These are phyloP conservation scores for Pseudogymnoascus verrucosus DNA, from an alignment of 2,329 filamentous ascomycete species.

Conservation along the genomic window DNA sequence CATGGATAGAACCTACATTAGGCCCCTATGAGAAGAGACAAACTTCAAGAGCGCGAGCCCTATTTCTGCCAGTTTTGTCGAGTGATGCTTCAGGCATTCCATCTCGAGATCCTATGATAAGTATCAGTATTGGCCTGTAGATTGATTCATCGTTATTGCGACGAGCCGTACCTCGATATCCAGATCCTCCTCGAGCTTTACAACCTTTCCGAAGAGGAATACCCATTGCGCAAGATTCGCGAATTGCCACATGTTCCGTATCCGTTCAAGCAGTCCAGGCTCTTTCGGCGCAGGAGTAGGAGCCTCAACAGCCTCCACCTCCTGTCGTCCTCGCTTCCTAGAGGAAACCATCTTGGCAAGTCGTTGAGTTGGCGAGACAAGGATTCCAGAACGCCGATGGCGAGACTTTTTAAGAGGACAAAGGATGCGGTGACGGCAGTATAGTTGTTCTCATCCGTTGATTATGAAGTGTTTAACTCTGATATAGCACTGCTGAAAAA, in stretches of 20 bases:
- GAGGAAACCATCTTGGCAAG: conserved; percentile 35
- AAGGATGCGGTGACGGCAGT: background rate
- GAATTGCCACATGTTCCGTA: conserved; percentile 94
- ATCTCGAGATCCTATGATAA: conserved; percentile 68
- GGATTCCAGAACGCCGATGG: background rate
- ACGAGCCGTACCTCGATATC: conserved; percentile 70
- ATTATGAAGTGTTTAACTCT: background rate
- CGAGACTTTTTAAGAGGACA: background rate
- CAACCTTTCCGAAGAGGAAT: conserved; percentile 76
- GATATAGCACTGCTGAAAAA: background rate
- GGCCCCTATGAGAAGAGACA: conserved; percentile 84
- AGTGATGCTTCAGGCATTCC: conserved; percentile 76
- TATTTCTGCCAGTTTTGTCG: conserved; percentile 68
- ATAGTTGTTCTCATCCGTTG: conserved; percentile 1
- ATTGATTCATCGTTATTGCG: conserved; percentile 5
- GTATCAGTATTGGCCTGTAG: conserved; percentile 7
- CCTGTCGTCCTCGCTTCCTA: conserved; percentile 41
- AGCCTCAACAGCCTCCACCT: conserved; percentile 29
- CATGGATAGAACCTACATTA: conserved; percentile 58
- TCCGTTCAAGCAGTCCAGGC: conserved; percentile 46
- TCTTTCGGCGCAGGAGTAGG: conserved; percentile 23
- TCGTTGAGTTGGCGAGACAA: background rate
- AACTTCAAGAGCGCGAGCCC: conserved; percentile 84
- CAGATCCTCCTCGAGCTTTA: conserved; percentile 83
- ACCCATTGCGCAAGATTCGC: conserved; percentile 92